Percentiles rank a stretch among this genome's conserved stretches.
Evolutionary conservation across 257 asterid species (phyloP).

Genomic region (Ballota nigra): DNA sequence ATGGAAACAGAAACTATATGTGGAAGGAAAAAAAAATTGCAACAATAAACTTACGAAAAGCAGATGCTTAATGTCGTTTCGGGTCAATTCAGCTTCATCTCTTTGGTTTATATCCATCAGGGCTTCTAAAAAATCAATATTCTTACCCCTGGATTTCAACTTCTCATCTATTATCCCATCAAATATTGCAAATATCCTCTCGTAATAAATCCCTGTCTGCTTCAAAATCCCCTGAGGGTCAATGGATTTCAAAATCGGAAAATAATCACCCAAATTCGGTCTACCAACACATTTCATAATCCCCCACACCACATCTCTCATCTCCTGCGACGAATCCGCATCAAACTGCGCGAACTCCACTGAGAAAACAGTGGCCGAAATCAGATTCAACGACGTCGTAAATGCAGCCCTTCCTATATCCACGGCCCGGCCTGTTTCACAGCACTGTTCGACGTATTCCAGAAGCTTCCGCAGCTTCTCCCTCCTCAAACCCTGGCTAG

Average conservation of each 20-base stretch:
- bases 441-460: constrained; percentile 30
- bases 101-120: too few relatives aligned
- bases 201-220: not conserved
- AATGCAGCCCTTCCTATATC: too few relatives aligned
- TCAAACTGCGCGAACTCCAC: not conserved
- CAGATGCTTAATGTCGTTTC: too few relatives aligned
- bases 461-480: constrained; percentile 34
- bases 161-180: not conserved
- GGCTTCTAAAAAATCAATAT: too few relatives aligned
- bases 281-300: not conserved
- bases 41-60: too few relatives aligned
- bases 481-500: constrained; percentile 30
- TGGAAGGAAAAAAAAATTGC: too few relatives aligned
- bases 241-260: not conserved
- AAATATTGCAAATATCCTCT: not conserved
- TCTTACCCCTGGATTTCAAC: not conserved
- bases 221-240: too few relatives aligned
- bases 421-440: too few relatives aligned
- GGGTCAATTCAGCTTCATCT: too few relatives aligned
- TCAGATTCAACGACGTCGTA: not conserved
- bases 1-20: too few relatives aligned
- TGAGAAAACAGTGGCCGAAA: not conserved
- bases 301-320: not conserved
- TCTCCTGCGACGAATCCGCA: not conserved
- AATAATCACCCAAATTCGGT: not conserved